A percentile compares a stretch with the other conserved stretches of the same genome.
Evolutionary conservation across 805 yeast genomes (phyloP).

Genomic region (Nakazawaea siamensis): DNA sequence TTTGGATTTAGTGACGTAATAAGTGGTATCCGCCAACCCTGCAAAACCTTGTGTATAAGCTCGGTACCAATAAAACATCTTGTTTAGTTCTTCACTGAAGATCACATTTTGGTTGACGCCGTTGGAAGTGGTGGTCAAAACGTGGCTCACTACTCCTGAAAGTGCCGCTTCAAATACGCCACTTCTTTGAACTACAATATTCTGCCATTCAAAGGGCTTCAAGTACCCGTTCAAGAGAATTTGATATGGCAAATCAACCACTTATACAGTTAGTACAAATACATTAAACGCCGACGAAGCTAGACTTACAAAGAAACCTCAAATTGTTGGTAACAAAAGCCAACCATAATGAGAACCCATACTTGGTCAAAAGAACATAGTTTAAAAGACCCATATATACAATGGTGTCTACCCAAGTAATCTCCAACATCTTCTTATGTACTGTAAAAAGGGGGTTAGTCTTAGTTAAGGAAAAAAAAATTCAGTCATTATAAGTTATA

Average conservation of each 20-base stretch:
- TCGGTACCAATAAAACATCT: constrained; percentile 21
- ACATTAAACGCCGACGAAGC: too few relatives aligned
- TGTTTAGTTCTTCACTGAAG: constrained; percentile 12
- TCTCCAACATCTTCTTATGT: constrained; percentile 7
- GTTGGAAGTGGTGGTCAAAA: too few relatives aligned
- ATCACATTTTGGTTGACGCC: too few relatives aligned
- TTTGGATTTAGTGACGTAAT: constrained; percentile 7
- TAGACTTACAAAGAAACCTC: constrained; percentile 16
- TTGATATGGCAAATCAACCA: constrained; percentile 15
- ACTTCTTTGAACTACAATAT: constrained; percentile 20
- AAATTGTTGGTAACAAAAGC: constrained; percentile 14
- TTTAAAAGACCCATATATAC: constrained; percentile 17
- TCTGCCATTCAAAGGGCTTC: constrained; percentile 23
- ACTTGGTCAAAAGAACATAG: constrained; percentile 18
- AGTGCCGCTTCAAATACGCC: constrained; percentile 22
- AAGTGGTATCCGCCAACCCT: constrained; percentile 25
- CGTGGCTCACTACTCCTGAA: too few relatives aligned
- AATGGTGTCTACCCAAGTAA: constrained; percentile 19
- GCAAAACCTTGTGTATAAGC: constrained; percentile 23
- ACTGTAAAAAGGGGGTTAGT: not conserved
- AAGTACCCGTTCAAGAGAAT: constrained; percentile 19
- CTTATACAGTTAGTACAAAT: constrained; percentile 12
- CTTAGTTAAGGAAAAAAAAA: too few relatives aligned
- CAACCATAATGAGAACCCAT: constrained; percentile 14
- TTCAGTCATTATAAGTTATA: too few relatives aligned